phyloP scores from a whole-genome alignment of 805 yeast species.

The Candida easanensis region DNA sequence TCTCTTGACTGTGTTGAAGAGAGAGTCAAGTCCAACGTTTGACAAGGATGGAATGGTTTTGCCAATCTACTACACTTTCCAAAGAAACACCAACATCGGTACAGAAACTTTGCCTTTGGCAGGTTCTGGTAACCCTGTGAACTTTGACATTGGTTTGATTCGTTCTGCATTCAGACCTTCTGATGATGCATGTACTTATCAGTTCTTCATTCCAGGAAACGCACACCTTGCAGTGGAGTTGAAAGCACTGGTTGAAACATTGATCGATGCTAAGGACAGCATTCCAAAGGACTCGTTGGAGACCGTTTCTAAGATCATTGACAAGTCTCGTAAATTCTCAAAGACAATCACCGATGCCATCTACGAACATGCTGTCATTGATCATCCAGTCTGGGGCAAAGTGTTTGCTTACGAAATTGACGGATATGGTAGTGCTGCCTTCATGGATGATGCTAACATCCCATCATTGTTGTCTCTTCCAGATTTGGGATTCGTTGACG shows the following conservation, averaged over 20 bases:
- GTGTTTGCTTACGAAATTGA: constrained; percentile 90
- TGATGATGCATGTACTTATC: constrained; percentile 81
- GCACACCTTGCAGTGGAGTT: constrained; percentile 72
- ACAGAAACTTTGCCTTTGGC: constrained; percentile 76
- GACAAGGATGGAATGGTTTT: constrained; percentile 38
- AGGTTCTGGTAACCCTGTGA: constrained; percentile 85
- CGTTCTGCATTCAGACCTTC: constrained; percentile 86
- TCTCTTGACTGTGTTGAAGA: constrained; percentile 47
- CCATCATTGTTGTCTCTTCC: constrained; percentile 83
- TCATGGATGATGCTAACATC: constrained; percentile 90
- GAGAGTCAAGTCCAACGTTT: constrained; percentile 64
- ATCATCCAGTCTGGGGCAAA: constrained; percentile 66
- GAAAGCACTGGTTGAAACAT: constrained; percentile 31
- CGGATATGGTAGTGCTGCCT: constrained; percentile 69
- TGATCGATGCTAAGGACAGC: constrained; percentile 22
- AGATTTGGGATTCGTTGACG: constrained; percentile 61
- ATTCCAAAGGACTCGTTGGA: constrained; percentile 18
- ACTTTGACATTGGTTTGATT: constrained; percentile 63
- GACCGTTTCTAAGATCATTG: constrained; percentile 31
- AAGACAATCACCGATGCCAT: constrained; percentile 51
- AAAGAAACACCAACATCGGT: constrained; percentile 70
- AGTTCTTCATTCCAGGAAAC: constrained; percentile 82
- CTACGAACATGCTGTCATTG: constrained; percentile 57
- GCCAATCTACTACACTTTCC: constrained; percentile 61
- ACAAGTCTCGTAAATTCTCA: constrained; percentile 36